Evolutionary conservation across 805 yeast species (phyloP), one percentile per base, ranked within the genome.

Genomic region (Nakazawaea pomicola): DNA sequence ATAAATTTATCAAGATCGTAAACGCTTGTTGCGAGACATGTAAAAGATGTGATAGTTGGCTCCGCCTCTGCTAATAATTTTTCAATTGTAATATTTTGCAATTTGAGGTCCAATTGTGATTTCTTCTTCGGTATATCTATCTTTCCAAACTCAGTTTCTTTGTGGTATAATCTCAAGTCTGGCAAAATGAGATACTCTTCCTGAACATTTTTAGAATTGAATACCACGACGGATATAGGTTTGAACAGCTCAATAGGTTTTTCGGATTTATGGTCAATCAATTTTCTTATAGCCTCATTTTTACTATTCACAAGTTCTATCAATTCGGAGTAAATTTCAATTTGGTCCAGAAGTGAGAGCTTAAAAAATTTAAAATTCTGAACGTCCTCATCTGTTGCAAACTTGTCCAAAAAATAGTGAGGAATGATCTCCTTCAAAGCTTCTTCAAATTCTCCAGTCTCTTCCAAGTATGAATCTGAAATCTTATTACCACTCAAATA

Each of bases 141-240:
- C 36, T 55, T 46, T 21, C 60, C 63, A 37, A 48, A 62, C 15
- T 58, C 51, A 10, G 61, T 35, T 10, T 50, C 58, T 38, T 65
- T 51, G 40, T 61, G 65, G 55, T 78, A 79, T 38, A 80, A 56
- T 45, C 83, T 66, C 25, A 72, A 67, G 47, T 72, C 75, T 45
- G 77, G 77, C 45, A 76, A 63, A 8, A 78, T 55, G 24, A 59
- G 47, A 47, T 58, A 62, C 41, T 61, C 63, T 14, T 50, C 53
- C 24, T 40, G 45, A 4, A 21, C 32, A 6, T 29, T 15, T 14
- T 47, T 47, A 14, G 52, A 47, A 16, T 39, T 35, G 8, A 44
- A 32, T 4, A 19, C 49, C 32, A 31, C 51, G 8, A 56, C 40
- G 6, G 62, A 55, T 12, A 34, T 43, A 3, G 49, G 40, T 34